phyloP scores from a whole-genome alignment of 2,329 filamentous ascomycete species.

The Cordyceps tenuipes region DNA sequence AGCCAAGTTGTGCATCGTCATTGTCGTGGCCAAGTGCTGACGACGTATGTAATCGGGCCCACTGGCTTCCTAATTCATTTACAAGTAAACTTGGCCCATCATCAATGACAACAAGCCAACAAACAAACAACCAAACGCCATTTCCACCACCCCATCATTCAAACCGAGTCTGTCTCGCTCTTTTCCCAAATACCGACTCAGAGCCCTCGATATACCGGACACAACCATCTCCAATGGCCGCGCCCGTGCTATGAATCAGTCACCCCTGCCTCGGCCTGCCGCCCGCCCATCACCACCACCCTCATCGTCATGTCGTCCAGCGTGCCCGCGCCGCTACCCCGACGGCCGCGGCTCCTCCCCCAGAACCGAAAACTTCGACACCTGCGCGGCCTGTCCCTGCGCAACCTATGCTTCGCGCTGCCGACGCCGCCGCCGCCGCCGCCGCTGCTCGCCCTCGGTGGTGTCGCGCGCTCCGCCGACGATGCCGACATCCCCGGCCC shows the following conservation, averaged over 20 bases:
- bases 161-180: background rate
- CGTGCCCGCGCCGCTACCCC: constrained; percentile 26
- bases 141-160: background rate
- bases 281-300: background rate
- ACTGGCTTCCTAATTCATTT: background rate
- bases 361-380: constrained; percentile 86
- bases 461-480: constrained; percentile 59
- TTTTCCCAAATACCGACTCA: background rate
- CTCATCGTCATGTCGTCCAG: constrained; percentile 19
- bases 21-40: background rate
- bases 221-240: constrained; percentile 1
- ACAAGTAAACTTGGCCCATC: background rate
- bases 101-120: background rate
- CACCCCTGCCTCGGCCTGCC: background rate
- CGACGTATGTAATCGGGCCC: constrained; percentile 7
- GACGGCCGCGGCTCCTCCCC: constrained; percentile 46
- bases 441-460: constrained; percentile 12
- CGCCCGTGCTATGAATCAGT: constrained; percentile 5
- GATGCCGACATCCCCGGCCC: constrained; percentile 51
- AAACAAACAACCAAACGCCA: background rate
- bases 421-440: constrained; percentile 35
- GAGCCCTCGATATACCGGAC: background rate
- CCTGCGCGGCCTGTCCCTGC: constrained; percentile 75
- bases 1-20: background rate
- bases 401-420: constrained; percentile 68